Percentiles rank a stretch among this genome's conserved stretches.
Conservation (phyloP, 331 rosid species). For the Quercus lobata region DNA sequence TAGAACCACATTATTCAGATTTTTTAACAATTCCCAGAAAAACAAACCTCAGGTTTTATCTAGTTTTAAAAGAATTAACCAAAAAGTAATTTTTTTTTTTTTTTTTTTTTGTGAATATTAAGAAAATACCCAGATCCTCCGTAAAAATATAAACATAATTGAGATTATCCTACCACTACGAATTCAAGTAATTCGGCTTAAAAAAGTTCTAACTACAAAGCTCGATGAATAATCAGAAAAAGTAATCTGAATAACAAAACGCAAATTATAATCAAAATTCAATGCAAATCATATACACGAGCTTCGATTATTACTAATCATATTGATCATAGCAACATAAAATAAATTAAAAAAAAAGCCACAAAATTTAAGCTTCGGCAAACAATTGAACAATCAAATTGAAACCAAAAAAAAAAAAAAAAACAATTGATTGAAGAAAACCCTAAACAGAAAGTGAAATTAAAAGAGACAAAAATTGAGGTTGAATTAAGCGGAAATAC, state of each 20-base stretch:
- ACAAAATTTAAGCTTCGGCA: background rate
- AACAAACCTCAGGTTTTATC: background rate
- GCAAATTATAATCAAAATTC: too few relatives aligned
- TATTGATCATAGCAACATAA: too few relatives aligned
- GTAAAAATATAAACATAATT: too few relatives aligned
- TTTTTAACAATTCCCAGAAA: background rate
- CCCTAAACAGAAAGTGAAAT: background rate
- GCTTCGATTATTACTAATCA: too few relatives aligned
- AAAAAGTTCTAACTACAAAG: background rate
- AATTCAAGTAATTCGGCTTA: background rate
- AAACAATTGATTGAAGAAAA: background rate
- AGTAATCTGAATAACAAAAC: too few relatives aligned
- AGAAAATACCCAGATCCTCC: too few relatives aligned
- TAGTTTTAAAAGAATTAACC: background rate
- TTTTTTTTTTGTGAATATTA: too few relatives aligned
- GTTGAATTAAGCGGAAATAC: slow-evolving; percentile 16
- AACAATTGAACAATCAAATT: background rate
- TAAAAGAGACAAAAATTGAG: background rate
- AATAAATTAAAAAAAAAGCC: too few relatives aligned
- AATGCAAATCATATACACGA: too few relatives aligned
- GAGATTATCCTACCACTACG: background rate
- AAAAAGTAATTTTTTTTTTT: background rate
- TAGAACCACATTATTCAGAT: too few relatives aligned
- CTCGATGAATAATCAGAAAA: background rate
- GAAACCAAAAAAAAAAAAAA: too few relatives aligned